A percentile compares a stretch with the other conserved stretches of the same genome.
Evolutionary conservation across 345 rosid species (phyloP).

Genomic region (Pseudoturritis turrita): DNA sequence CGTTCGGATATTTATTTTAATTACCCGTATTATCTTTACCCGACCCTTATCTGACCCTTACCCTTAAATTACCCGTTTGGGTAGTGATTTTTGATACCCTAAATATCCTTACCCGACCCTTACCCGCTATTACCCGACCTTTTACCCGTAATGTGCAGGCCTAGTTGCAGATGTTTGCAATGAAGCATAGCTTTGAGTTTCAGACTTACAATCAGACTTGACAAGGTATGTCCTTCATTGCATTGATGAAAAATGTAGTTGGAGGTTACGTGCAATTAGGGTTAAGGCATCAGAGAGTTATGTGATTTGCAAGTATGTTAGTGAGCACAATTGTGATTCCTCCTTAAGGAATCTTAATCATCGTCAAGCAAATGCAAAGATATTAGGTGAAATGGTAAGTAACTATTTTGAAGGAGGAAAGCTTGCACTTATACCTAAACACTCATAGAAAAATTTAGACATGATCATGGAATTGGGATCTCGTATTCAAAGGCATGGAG

Average conservation of each 20-base stretch:
- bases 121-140: too few relatives aligned
- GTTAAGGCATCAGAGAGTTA: not conserved
- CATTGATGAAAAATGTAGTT: not conserved
- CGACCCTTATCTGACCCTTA: too few relatives aligned
- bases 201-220: too few relatives aligned
- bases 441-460: not conserved
- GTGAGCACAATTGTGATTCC: not conserved
- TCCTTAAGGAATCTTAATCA: not conserved
- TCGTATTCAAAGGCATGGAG: not conserved
- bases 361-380: not conserved
- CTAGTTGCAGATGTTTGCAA: too few relatives aligned
- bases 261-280: not conserved
- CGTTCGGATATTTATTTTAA: too few relatives aligned
- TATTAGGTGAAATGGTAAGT: not conserved
- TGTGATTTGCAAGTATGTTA: not conserved
- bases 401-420: not conserved
- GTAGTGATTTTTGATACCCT: too few relatives aligned
- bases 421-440: not conserved
- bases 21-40: too few relatives aligned
- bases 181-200: too few relatives aligned
- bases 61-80: too few relatives aligned
- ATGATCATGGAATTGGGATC: not conserved
- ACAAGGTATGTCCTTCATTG: fast-evolving
- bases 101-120: too few relatives aligned
- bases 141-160: too few relatives aligned